Conservation (phyloP, 78 protist species). For the Dictyostelium citrinum region DNA sequence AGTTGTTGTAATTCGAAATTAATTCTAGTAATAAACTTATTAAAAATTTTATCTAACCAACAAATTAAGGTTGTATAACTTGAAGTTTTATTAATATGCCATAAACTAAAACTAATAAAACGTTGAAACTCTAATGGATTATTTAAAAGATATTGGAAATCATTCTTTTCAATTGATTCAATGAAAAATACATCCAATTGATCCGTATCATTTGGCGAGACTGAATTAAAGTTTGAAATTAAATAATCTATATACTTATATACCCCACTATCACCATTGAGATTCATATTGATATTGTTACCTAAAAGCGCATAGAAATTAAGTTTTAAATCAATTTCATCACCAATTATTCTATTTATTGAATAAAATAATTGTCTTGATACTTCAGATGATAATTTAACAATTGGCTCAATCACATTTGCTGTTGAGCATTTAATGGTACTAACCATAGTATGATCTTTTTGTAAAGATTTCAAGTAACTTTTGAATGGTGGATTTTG, state of each 20-base stretch:
- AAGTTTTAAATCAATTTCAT: not conserved
- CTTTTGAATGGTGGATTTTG: constrained; percentile 10
- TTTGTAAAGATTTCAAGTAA: constrained; percentile 4
- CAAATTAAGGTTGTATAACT: not conserved
- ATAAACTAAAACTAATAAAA: not conserved
- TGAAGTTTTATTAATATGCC: not conserved
- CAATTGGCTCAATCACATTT: not conserved
- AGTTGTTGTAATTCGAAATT: not conserved
- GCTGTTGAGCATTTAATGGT: not conserved
- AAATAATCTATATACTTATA: not conserved
- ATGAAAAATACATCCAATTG: not conserved
- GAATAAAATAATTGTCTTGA: constrained; percentile 14
- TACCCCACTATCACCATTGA: not conserved
- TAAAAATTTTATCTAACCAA: not conserved
- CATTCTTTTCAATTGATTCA: not conserved
- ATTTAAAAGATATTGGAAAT: not conserved
- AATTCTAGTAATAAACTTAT: not conserved
- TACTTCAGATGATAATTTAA: constrained; percentile 3
- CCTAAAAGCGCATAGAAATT: not conserved
- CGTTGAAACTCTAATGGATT: constrained; percentile 29
- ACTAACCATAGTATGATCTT: not conserved
- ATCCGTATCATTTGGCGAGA: not conserved
- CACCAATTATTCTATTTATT: not conserved
- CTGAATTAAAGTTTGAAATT: not conserved
- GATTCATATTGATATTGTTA: not conserved